Evolutionary conservation across 352 stramenopile species (phyloP).

Genomic region (Globisporangium cystogenes): DNA sequence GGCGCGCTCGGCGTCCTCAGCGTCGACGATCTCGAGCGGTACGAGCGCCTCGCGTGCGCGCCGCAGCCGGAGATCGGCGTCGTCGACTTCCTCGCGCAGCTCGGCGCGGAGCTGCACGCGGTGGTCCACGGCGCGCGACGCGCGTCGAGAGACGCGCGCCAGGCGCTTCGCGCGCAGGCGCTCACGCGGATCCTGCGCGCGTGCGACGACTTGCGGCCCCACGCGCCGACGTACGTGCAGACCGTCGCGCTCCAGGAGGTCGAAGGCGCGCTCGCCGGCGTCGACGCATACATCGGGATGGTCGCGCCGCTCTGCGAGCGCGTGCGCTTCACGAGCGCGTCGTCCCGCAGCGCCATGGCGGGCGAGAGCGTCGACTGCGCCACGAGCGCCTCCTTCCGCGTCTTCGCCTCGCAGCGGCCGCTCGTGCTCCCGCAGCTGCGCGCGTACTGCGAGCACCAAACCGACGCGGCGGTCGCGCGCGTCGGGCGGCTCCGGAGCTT

Average conservation of each 20-base stretch:
- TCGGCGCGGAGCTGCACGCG: constrained; percentile 17
- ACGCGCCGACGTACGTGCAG: constrained; percentile 28
- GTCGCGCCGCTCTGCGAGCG: constrained; percentile 41
- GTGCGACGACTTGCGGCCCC: constrained; percentile 33
- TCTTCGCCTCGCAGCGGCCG: constrained; percentile 39
- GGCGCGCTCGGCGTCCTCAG: constrained; percentile 38
- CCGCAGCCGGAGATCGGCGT: constrained; percentile 62
- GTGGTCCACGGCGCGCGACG: constrained; percentile 13
- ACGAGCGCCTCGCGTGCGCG: constrained; percentile 31
- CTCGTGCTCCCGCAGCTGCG: constrained; percentile 51
- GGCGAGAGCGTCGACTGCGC: constrained; percentile 26
- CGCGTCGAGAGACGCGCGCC: constrained; percentile 1
- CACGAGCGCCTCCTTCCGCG: constrained; percentile 41
- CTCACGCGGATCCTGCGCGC: constrained; percentile 42
- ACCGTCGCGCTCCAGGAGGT: constrained; percentile 47
- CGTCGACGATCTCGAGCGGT: constrained; percentile 57
- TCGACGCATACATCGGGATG: constrained; percentile 62
- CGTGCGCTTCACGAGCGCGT: constrained; percentile 48
- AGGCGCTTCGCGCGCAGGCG: constrained; percentile 24
- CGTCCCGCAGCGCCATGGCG: constrained; percentile 44
- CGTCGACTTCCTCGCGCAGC: constrained; percentile 62
- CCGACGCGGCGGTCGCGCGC: background rate
- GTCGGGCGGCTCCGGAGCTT: constrained; percentile 26
- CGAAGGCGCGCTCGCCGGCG: constrained; percentile 45
- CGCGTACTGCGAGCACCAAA: constrained; percentile 18